phyloP scores from a whole-genome alignment of 2,329 filamentous ascomycete species.

The Bipolaris sorokiniana region DNA sequence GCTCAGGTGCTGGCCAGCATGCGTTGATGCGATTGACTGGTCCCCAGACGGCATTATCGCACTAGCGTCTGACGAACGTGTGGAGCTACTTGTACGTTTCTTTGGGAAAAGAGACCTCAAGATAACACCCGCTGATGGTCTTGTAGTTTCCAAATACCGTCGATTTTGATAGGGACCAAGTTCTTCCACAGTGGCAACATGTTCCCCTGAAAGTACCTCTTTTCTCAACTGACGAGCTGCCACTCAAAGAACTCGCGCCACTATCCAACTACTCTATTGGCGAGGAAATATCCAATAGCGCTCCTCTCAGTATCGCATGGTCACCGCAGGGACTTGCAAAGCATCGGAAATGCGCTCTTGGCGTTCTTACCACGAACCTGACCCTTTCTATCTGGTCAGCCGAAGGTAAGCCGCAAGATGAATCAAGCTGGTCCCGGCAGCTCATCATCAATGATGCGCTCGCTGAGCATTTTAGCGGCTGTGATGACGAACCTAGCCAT shows the following conservation, averaged over 20 bases:
- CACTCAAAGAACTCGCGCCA: constrained; percentile 54
- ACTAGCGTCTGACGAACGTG: constrained; percentile 61
- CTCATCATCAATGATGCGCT: constrained; percentile 61
- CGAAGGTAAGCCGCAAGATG: constrained; percentile 49
- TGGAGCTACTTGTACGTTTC: constrained; percentile 58
- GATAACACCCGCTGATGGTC: constrained; percentile 7
- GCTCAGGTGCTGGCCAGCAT: constrained; percentile 57
- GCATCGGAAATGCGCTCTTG: constrained; percentile 61
- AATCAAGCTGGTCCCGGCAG: constrained; percentile 59
- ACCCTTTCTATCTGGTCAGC: constrained; percentile 63
- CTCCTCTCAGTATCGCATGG: constrained; percentile 60
- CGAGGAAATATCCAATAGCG: constrained; percentile 63
- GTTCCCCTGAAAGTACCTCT: constrained; percentile 56
- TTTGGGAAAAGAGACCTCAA: neutral
- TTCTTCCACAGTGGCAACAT: constrained; percentile 45
- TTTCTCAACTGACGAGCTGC: constrained; percentile 59
- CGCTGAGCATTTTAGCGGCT: constrained; percentile 45
- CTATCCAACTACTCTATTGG: constrained; percentile 61
- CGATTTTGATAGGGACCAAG: constrained; percentile 35
- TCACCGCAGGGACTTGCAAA: constrained; percentile 62
- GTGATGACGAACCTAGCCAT: constrained; percentile 22
- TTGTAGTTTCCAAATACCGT: constrained; percentile 45
- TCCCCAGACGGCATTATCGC: constrained; percentile 65
- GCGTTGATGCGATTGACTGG: constrained; percentile 62
- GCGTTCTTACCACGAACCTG: constrained; percentile 63